These are phyloP conservation scores for Talaromyces borbonicus DNA, from an alignment of 495 filamentous ascomycete genomes.

Conservation along the genomic window DNA sequence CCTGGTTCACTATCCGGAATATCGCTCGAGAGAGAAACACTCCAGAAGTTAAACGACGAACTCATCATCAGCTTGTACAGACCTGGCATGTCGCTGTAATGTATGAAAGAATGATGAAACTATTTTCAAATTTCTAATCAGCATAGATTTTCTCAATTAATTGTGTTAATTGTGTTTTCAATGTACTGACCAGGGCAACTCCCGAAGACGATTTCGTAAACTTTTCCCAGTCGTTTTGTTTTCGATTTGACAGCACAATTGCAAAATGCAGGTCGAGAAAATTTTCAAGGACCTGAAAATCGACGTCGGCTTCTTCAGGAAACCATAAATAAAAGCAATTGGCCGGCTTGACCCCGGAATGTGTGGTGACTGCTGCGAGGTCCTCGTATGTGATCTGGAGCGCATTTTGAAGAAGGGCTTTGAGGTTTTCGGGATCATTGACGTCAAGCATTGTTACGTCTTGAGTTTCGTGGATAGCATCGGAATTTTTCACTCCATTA, in stretches of 20 bases:
- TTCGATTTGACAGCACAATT: slow-evolving; percentile 22
- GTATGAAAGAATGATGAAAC: slow-evolving; percentile 32
- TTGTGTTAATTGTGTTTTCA: not conserved
- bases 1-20: slow-evolving; percentile 15
- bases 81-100: slow-evolving; percentile 20
- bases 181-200: slow-evolving; percentile 27
- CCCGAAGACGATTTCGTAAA: slow-evolving; percentile 26
- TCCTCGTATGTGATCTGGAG: slow-evolving; percentile 13
- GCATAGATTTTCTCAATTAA: no score
- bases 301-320: slow-evolving; percentile 16
- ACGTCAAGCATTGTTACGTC: slow-evolving; percentile 5
- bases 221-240: slow-evolving; percentile 27
- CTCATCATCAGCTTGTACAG: slow-evolving; percentile 15
- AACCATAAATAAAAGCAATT: slow-evolving; percentile 32
- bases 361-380: slow-evolving; percentile 9
- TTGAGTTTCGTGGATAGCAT: not conserved
- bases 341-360: slow-evolving; percentile 3
- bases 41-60: slow-evolving; percentile 27
- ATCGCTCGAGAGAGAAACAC: slow-evolving; percentile 19
- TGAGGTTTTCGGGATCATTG: not conserved
- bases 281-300: slow-evolving; percentile 18
- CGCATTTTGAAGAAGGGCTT: slow-evolving; percentile 8
- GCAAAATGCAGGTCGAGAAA: slow-evolving; percentile 21
- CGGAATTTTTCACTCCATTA: not conserved
- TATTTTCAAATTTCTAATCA: not conserved